phyloP scores from a whole-genome alignment of 2,329 filamentous ascomycete species.

The Stagonosporopsis vannaccii region DNA sequence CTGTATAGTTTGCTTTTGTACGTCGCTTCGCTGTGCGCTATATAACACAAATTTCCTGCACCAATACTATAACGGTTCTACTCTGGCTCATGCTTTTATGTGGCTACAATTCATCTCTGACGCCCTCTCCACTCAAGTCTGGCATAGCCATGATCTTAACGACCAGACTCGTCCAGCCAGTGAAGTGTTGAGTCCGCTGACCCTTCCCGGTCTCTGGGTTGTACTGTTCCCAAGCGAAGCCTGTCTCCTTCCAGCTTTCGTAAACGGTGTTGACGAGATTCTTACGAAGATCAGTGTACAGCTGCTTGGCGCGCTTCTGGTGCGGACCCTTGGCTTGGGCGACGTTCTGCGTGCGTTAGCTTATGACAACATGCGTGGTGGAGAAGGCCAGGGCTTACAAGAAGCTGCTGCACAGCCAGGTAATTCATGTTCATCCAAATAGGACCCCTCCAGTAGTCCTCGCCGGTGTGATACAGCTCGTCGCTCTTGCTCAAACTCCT shows the following conservation, averaged over 20 bases:
- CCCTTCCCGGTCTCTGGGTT: constrained; percentile 90
- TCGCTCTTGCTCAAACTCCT: constrained; percentile 86
- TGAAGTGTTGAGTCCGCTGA: constrained; percentile 98
- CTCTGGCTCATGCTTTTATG: not conserved
- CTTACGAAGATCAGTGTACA: constrained; percentile 79
- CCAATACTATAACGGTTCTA: not conserved
- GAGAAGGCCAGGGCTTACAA: constrained; percentile 54
- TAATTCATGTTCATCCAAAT: constrained; percentile 99
- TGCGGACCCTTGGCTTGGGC: constrained; percentile 72
- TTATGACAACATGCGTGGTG: not conserved
- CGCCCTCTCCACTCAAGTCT: constrained; percentile 59
- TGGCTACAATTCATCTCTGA: constrained; percentile 42
- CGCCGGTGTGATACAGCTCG: constrained; percentile 83
- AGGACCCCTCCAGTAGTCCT: constrained; percentile 97
- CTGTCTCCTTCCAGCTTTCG: constrained; percentile 85
- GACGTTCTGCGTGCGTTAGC: constrained; percentile 60
- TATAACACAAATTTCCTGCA: not conserved
- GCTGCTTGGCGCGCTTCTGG: constrained; percentile 69
- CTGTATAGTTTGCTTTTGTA: not conserved
- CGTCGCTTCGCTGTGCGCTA: not conserved
- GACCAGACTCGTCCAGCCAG: constrained; percentile 97
- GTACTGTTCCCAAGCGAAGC: constrained; percentile 99
- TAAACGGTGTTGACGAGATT: constrained; percentile 92
- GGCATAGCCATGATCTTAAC: constrained; percentile 98
- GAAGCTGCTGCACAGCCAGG: constrained; percentile 78